Conservation (phyloP, 352 stramenopile species). For the Salisapilia sapeloensis region DNA sequence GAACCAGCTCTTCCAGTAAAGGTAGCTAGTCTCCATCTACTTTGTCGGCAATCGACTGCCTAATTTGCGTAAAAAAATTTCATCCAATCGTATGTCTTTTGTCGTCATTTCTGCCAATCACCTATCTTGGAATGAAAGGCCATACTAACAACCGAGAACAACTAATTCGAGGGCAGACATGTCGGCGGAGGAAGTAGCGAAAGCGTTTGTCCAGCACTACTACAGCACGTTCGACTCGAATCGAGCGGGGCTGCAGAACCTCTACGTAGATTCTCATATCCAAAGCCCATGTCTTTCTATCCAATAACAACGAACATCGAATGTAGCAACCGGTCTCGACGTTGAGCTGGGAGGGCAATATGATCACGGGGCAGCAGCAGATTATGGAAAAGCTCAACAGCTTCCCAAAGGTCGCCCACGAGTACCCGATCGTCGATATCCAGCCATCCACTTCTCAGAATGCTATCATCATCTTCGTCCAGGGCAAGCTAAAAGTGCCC, state of each 20-base stretch:
- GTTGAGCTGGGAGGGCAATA: conserved; percentile 64
- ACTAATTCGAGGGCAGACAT: no score
- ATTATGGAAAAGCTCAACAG: conserved; percentile 84
- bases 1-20: no score
- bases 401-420: conserved; percentile 55
- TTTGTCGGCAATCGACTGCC: no score
- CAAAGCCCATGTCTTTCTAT: not conserved
- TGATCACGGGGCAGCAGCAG: conserved; percentile 48
- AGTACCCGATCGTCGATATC: conserved; percentile 83
- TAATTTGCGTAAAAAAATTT: no score
- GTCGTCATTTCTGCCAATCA: no score
- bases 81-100: no score
- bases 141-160: no score
- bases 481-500: conserved; percentile 67
- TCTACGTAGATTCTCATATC: conserved; percentile 44
- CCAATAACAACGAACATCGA: not conserved
- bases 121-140: no score
- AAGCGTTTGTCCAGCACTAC: conserved; percentile 79
- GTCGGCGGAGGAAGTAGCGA: conserved; percentile 71
- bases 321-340: conserved; percentile 51
- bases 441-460: conserved; percentile 82
- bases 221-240: conserved; percentile 79
- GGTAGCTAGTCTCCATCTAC: no score
- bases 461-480: conserved; percentile 93
- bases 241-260: conserved; percentile 38